Conservation (phyloP, 2,329 filamentous ascomycete genomes). For the Cordyceps farinosa region DNA sequence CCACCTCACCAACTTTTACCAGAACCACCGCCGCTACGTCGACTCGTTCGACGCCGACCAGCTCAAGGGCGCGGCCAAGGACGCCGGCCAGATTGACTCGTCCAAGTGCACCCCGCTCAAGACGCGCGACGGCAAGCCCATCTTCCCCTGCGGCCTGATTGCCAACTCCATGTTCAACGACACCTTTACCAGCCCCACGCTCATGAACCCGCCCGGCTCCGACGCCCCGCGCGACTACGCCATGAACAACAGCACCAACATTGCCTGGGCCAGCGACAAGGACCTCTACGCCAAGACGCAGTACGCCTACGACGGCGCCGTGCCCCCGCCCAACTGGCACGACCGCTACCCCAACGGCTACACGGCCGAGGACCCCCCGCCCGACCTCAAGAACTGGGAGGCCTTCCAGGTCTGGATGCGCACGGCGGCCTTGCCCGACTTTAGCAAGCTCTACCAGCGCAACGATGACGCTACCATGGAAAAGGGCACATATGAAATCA, state of each 20-base stretch:
- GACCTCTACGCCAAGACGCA: slow-evolving; percentile 70
- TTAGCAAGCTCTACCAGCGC: slow-evolving; percentile 86
- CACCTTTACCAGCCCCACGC: slow-evolving; percentile 66
- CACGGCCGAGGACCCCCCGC: slow-evolving; percentile 59
- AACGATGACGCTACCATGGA: slow-evolving; percentile 70
- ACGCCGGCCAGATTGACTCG: slow-evolving; percentile 55
- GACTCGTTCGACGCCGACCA: slow-evolving; percentile 82
- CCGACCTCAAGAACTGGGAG: slow-evolving; percentile 71
- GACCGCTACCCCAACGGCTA: slow-evolving; percentile 69
- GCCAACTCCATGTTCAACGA: slow-evolving; percentile 98
- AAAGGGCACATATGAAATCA: slow-evolving; percentile 69
- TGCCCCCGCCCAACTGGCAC: slow-evolving; percentile 85
- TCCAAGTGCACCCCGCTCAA: slow-evolving; percentile 75
- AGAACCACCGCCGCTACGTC: slow-evolving; percentile 96
- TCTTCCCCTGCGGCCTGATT: slow-evolving; percentile 93
- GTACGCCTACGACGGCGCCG: slow-evolving; percentile 62
- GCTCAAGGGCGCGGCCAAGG: slow-evolving; percentile 65
- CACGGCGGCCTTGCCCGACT: slow-evolving; percentile 86
- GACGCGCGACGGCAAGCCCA: slow-evolving; percentile 55
- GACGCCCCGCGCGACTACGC: slow-evolving; percentile 53
- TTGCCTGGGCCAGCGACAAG: slow-evolving; percentile 83
- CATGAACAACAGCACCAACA: slow-evolving; percentile 71
- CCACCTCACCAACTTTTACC: slow-evolving; percentile 94
- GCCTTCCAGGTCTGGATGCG: slow-evolving; percentile 99
- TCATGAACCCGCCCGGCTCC: slow-evolving; percentile 48